Evolutionary conservation across 2,329 filamentous ascomycete genomes (phyloP).

Genomic region (Apiospora aurea): DNA sequence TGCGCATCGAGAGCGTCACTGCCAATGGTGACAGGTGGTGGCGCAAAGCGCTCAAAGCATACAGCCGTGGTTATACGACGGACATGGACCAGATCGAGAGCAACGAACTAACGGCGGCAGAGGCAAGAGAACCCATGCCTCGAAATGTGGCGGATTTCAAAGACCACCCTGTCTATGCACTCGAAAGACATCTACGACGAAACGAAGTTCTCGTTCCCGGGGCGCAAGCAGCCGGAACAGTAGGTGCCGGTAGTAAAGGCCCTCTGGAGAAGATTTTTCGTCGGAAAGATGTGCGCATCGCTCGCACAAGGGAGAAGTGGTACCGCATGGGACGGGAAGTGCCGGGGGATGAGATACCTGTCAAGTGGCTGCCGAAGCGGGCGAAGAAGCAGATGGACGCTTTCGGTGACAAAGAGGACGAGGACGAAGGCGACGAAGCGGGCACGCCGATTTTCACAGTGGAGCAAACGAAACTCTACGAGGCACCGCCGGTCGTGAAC

Average conservation of each 20-base stretch:
- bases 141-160: conserved; percentile 88
- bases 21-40: conserved; percentile 61
- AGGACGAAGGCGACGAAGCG: conserved; percentile 51
- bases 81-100: conserved; percentile 88
- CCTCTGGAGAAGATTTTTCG: conserved; percentile 81
- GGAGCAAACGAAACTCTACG: conserved; percentile 75
- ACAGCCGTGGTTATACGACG: conserved; percentile 48
- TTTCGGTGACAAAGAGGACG: conserved; percentile 47
- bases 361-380: conserved; percentile 72
- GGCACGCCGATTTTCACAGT: conserved; percentile 65
- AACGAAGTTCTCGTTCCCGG: conserved; percentile 83
- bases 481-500: conserved; percentile 75
- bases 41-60: conserved; percentile 58
- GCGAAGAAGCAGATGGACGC: conserved; percentile 44
- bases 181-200: conserved; percentile 83
- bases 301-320: conserved; percentile 86
- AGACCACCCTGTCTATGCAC: conserved; percentile 80
- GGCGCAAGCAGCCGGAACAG: conserved; percentile 75
- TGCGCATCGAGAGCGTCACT: conserved; percentile 73
- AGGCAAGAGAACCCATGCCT: conserved; percentile 83
- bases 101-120: conserved; percentile 73
- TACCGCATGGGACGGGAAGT: conserved; percentile 86
- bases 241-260: conserved; percentile 70
- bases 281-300: conserved; percentile 78
- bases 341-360: conserved; percentile 78